Conservation (phyloP, 108 stramenopile genomes). For the Nannochloropsis granulata region DNA sequence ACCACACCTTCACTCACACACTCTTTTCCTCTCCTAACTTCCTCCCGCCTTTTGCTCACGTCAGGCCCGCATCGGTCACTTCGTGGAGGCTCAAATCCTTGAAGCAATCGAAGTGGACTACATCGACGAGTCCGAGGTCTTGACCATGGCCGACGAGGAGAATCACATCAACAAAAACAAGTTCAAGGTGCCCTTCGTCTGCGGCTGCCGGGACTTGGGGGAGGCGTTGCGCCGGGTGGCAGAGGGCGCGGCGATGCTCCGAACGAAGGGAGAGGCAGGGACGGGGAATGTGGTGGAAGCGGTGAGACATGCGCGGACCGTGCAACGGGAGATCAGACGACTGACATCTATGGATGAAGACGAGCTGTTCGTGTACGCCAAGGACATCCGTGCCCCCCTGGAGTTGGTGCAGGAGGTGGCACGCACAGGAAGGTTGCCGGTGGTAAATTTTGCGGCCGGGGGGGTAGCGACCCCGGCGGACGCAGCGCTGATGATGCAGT, state of each 20-base stretch:
- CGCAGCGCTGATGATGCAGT: slow-evolving; percentile 99
- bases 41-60: neutral
- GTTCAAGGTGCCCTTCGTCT: slow-evolving; percentile 96
- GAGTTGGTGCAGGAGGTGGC: slow-evolving; percentile 79
- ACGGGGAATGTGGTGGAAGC: slow-evolving; percentile 98
- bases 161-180: slow-evolving; percentile 96
- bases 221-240: slow-evolving; percentile 91
- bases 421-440: slow-evolving; percentile 76
- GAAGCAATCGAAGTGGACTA: slow-evolving; percentile 95
- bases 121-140: slow-evolving; percentile 95
- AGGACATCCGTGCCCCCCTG: slow-evolving; percentile 80
- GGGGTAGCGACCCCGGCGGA: slow-evolving; percentile 98
- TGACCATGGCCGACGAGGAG: slow-evolving; percentile 98
- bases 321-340: slow-evolving; percentile 64
- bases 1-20: neutral
- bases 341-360: slow-evolving; percentile 74
- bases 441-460: slow-evolving; percentile 98
- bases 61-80: slow-evolving; percentile 90
- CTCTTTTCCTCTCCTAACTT: neutral
- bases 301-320: slow-evolving; percentile 83
- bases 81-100: slow-evolving; percentile 96
- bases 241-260: slow-evolving; percentile 95
- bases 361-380: slow-evolving; percentile 92
- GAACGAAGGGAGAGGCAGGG: slow-evolving; percentile 99
- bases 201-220: slow-evolving; percentile 95